Conservation (phyloP, 495 filamentous ascomycete species). For the Trichoderma asperelloides region DNA sequence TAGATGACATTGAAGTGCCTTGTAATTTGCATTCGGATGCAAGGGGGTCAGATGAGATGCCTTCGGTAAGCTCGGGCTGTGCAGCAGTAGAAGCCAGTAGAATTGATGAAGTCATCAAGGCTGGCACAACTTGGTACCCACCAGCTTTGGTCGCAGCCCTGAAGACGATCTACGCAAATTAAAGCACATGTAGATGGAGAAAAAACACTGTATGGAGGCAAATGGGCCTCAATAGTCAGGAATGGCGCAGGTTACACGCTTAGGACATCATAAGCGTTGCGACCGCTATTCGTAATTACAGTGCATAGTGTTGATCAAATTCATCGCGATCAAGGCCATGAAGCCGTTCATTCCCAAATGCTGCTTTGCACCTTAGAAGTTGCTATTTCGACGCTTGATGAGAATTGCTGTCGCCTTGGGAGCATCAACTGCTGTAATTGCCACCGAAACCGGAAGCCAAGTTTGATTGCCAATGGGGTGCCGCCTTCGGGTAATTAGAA, state of each 20-base stretch:
- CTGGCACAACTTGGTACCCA: neutral
- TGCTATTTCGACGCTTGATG: neutral
- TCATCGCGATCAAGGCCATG: too few relatives aligned
- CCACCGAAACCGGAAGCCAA: neutral
- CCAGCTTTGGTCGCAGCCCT: too few relatives aligned
- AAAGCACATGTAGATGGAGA: neutral
- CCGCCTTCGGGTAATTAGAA: neutral
- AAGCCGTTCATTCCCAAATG: too few relatives aligned
- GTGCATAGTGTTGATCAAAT: too few relatives aligned
- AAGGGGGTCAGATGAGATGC: neutral
- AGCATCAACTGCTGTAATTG: too few relatives aligned
- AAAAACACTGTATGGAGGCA: conserved; percentile 3
- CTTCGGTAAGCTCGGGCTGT: neutral
- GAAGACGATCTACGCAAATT: neutral
- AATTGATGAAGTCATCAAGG: neutral
- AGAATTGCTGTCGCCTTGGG: too few relatives aligned
- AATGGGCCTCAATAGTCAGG: neutral
- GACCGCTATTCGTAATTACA: neutral
- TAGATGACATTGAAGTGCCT: neutral
- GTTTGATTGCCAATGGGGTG: neutral
- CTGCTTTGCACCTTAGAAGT: too few relatives aligned
- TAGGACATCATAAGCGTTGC: neutral
- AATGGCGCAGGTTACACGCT: neutral
- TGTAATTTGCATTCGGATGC: neutral
- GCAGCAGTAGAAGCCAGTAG: neutral